Evolutionary conservation across 805 yeast species (phyloP).

Genomic region (Teunomyces panamensis): DNA sequence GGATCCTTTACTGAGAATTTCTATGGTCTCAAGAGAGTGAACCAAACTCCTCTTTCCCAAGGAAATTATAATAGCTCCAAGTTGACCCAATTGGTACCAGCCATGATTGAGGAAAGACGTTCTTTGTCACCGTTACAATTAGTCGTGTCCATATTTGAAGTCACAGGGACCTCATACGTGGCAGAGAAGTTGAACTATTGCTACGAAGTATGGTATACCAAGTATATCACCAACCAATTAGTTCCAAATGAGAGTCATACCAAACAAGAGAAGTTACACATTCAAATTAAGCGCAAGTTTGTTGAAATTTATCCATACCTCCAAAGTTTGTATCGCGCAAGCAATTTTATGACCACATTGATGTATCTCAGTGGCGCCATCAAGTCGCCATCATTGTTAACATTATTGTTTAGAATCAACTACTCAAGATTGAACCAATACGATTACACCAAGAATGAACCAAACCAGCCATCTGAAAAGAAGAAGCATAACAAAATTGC

Average conservation of each 20-base stretch:
- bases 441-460: constrained; percentile 45
- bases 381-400: constrained; percentile 61
- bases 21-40: constrained; percentile 77
- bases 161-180: constrained; percentile 67
- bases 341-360: constrained; percentile 57
- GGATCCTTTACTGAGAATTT: constrained; percentile 88
- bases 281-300: constrained; percentile 38
- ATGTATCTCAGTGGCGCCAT: constrained; percentile 64
- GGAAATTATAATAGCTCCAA: constrained; percentile 28
- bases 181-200: constrained; percentile 63
- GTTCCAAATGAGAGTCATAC: constrained; percentile 16
- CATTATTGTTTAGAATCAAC: constrained; percentile 58
- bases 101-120: constrained; percentile 48
- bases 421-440: constrained; percentile 58
- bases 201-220: constrained; percentile 62
- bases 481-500: constrained; percentile 25
- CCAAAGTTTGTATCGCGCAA: constrained; percentile 43
- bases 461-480: constrained; percentile 9
- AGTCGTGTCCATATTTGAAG: constrained; percentile 51
- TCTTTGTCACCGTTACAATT: constrained; percentile 54
- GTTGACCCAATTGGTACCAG: constrained; percentile 36
- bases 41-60: constrained; percentile 32
- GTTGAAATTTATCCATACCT: constrained; percentile 61
- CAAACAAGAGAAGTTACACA: constrained; percentile 24
- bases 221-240: constrained; percentile 49